Conservation (phyloP, 306 rosid species). For the Hylodesmum podocarpum region DNA sequence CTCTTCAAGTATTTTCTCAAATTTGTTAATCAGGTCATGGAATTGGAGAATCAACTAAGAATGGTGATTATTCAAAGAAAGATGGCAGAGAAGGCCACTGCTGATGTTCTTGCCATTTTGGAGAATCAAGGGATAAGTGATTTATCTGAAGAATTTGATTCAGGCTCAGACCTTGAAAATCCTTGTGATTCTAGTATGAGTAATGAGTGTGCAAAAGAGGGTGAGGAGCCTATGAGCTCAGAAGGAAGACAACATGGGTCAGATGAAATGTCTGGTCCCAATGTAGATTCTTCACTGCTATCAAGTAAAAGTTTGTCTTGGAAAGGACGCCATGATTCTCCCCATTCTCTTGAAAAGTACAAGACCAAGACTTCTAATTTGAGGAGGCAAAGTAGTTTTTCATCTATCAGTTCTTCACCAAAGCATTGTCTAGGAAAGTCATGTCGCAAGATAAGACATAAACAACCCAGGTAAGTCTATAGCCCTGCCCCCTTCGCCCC, state of each 20-base stretch:
- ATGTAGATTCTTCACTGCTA: conserved; percentile 56
- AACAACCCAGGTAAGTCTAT: conserved; percentile 57
- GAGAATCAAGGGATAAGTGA: conserved; percentile 77
- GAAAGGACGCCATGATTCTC: conserved; percentile 72
- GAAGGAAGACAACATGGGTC: conserved; percentile 45
- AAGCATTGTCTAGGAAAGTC: conserved; percentile 75
- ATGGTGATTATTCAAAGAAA: conserved; percentile 69
- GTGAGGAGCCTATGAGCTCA: conserved; percentile 36
- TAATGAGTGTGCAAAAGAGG: conserved; percentile 40
- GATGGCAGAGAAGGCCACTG: conserved; percentile 96
- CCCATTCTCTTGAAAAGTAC: conserved; percentile 56
- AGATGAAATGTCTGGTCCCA: conserved; percentile 65
- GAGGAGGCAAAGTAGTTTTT: conserved; percentile 54
- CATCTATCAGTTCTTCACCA: conserved; percentile 65
- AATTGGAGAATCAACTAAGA: conserved; percentile 81
- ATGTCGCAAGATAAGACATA: conserved; percentile 74
- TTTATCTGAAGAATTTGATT: conserved; percentile 65
- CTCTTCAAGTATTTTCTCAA: conserved; percentile 2
- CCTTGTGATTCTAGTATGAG: conserved; percentile 57
- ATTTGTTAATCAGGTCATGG: conserved; percentile 58
- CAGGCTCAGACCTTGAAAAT: conserved; percentile 68
- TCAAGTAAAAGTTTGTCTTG: conserved; percentile 79
- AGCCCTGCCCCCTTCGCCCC: background rate
- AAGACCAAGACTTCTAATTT: conserved; percentile 51
- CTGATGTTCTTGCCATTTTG: conserved; percentile 87